Evolutionary conservation across 352 stramenopile species (phyloP), one percentile per base, ranked within the genome.

Genomic region (Globisporangium takayamanum): DNA sequence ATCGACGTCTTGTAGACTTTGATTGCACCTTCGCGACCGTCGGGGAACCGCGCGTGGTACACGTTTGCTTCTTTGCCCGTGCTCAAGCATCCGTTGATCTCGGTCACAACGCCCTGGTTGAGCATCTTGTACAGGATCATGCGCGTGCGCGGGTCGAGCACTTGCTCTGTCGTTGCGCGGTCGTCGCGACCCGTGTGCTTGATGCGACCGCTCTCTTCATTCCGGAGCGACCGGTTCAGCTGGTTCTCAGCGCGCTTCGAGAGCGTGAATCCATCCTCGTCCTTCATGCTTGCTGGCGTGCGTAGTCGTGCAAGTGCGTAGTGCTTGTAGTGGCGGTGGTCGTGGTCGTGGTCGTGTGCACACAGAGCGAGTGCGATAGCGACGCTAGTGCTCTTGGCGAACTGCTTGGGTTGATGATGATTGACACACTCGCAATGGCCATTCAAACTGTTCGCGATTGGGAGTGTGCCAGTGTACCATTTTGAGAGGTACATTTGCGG

Each of bases 1-100:
- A 99, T 94, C 47, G 81, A 88, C 7, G 82, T 91, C 73, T 92
- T 92, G 78, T 92, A 94, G 10, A 91, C 80, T 63, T 90, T 90
- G 59, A 92, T 87, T 25, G 84, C 84, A 11, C 77, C 80, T 37
- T 98, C 96, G 16, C 69, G 60, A 50, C 69, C 84, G 54, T 88
- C 72, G 7, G 72, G 66, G 11, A 94, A 67, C 10, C 78, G 69
- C 47, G 97, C 97, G 65, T 99, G 98, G 75, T 99, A 99, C 37
- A 99, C 97, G 81, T 99, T 99, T 39, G 97, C 97, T 76, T 99
- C 97, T 69, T 99, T 99, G 39, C 97, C 97, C 10, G 97, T 99
- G 72, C 90, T 98, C 39, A 99, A 67, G 68, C 97, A 99, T 48
- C 97, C 97, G 73, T 99, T 98, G 65, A 99, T 99, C 66, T 98